These are phyloP conservation scores for Chrysophaeum taylorii DNA, from an alignment of 352 stramenopile genomes.

Conservation along the genomic window DNA sequence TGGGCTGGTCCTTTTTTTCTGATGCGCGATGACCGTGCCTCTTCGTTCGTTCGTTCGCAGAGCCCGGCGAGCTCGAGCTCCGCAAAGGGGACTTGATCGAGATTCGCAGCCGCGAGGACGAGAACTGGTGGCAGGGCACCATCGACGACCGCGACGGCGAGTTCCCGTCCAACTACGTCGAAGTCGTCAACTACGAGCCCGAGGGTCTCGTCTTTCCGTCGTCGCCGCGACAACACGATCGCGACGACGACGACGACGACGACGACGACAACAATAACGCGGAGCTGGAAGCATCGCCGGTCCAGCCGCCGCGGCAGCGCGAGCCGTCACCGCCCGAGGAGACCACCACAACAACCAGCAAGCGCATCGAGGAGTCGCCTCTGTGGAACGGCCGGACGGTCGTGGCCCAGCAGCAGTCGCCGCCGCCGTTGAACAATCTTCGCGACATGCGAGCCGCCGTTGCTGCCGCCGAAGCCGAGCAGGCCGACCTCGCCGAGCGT, in stretches of 20 bases:
- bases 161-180: constrained; percentile 16
- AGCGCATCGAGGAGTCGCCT: not conserved
- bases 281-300: not conserved
- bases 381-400: not conserved
- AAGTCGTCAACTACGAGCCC: constrained; percentile 16
- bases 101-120: constrained; percentile 3
- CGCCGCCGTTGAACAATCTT: not conserved
- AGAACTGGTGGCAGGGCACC: constrained; percentile 19
- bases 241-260: not conserved
- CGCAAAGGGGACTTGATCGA: constrained; percentile 12
- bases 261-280: constrained; percentile 1
- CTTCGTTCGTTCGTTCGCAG: too few relatives aligned
- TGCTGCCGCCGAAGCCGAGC: not conserved
- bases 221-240: too few relatives aligned
- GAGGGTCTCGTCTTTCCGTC: not conserved
- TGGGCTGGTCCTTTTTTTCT: too few relatives aligned
- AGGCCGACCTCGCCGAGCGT: too few relatives aligned
- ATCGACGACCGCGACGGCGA: not conserved
- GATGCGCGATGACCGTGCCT: too few relatives aligned
- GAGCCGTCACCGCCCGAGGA: not conserved
- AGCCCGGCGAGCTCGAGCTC: constrained; percentile 8
- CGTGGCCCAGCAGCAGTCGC: not conserved
- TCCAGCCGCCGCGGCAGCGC: not conserved
- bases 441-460: not conserved
- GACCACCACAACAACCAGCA: too few relatives aligned